Conservation (phyloP, 345 rosid genomes). For the Arabidopsis thaliana region TAIR10.1 NC_003075.7:11406001-11406500, state of each 20-base stretch:
- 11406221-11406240: no score
- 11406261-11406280: no score
- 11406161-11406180: not conserved
- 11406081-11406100: no score
- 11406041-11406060: not conserved
- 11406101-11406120: not conserved
- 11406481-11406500: not conserved
- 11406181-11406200: not conserved
- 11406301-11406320: no score
- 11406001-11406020: not conserved
- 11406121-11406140: not conserved
- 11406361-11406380: no score
- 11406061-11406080: not conserved
- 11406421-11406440: constrained; percentile 12
- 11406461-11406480: not conserved
- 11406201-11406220: not conserved
- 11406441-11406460: not conserved
- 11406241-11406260: not conserved
- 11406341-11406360: no score
- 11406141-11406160: not conserved
- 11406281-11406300: no score
- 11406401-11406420: not conserved
- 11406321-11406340: no score
- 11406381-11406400: not conserved
- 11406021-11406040: no score